phyloP scores from a whole-genome alignment of 805 yeast species.

The Metschnikowia drakensbergensis region DNA sequence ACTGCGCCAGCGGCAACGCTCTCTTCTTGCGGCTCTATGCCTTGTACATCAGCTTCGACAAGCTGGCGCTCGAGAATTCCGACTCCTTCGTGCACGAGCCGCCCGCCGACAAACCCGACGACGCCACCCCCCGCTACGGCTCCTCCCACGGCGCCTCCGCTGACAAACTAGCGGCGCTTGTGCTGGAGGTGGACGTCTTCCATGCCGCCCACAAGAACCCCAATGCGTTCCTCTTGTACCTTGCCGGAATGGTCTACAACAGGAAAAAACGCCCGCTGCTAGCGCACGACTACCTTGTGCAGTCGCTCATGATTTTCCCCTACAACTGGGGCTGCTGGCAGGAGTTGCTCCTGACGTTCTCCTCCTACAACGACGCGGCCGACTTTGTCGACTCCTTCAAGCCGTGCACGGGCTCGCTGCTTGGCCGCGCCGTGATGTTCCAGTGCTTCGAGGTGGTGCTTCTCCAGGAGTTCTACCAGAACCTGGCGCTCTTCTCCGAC shows the following conservation, averaged over 20 bases:
- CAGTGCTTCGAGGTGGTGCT: conserved; percentile 62
- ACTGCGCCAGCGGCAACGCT: conserved; percentile 49
- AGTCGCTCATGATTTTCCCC: conserved; percentile 66
- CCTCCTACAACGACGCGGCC: conserved; percentile 58
- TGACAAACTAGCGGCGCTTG: conserved; percentile 15
- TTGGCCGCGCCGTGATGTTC: conserved; percentile 33
- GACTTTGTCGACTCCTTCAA: conserved; percentile 36
- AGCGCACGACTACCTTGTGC: conserved; percentile 60
- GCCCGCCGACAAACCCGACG: conserved; percentile 2
- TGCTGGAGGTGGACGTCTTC: conserved; percentile 38
- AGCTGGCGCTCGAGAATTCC: conserved; percentile 61
- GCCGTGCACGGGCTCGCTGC: conserved; percentile 26
- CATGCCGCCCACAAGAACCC: conserved; percentile 32
- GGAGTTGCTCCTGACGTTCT: conserved; percentile 63
- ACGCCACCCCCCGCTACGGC: neutral
- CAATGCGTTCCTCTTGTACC: conserved; percentile 60
- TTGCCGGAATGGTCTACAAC: conserved; percentile 64
- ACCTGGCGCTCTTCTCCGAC: conserved; percentile 47
- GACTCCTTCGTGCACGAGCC: conserved; percentile 58
- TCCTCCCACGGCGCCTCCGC: neutral
- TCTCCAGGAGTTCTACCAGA: conserved; percentile 77
- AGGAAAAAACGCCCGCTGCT: conserved; percentile 55
- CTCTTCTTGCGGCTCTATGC: conserved; percentile 67
- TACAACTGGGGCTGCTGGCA: conserved; percentile 94
- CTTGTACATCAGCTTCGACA: conserved; percentile 72